A percentile compares a stretch with the other conserved stretches of the same genome.
phyloP scores from a whole-genome alignment of 495 filamentous ascomycete genomes.

The Mycothermus thermophilus region DNA sequence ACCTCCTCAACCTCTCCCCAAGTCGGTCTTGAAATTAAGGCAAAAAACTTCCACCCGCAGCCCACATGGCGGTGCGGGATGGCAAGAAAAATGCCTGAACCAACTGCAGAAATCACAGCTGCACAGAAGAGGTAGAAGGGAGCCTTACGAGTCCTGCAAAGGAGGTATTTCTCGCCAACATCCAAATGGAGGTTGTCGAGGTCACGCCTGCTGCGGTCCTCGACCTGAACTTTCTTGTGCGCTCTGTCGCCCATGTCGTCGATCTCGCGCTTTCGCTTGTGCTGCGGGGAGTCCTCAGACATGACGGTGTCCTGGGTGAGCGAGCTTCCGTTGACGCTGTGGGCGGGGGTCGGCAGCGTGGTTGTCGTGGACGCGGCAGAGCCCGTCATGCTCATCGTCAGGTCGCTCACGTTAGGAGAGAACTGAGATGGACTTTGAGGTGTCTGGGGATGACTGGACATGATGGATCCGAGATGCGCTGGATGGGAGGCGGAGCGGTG shows the following conservation, averaged over 20 bases:
- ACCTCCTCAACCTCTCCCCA: too few species aligned
- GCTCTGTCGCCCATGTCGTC: constrained; percentile 35
- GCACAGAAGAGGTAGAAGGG: constrained; percentile 29
- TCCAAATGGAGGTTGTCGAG: constrained; percentile 42
- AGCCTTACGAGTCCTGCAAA: constrained; percentile 49
- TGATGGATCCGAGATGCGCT: constrained; percentile 22
- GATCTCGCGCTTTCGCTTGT: constrained; percentile 40
- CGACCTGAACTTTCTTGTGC: constrained; percentile 42
- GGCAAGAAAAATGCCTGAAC: too few species aligned
- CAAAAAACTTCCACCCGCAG: too few species aligned
- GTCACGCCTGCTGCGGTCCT: constrained; percentile 37
- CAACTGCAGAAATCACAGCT: too few species aligned
- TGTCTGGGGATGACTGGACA: constrained; percentile 46
- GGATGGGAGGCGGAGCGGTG: constrained; percentile 1
- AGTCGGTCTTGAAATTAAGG: too few species aligned
- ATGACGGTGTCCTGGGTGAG: constrained; percentile 27
- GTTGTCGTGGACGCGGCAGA: constrained; percentile 32
- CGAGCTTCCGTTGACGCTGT: constrained; percentile 44
- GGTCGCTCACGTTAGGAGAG: constrained; percentile 33
- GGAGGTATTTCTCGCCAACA: constrained; percentile 44
- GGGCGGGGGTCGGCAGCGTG: constrained; percentile 38
- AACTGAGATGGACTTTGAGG: constrained; percentile 44
- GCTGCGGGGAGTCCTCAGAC: constrained; percentile 29
- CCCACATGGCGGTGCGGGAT: constrained; percentile 1
- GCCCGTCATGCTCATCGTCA: constrained; percentile 29